phyloP scores from a whole-genome alignment of 2,329 filamentous ascomycete species.

The Aspergillus hiratsukae region DNA sequence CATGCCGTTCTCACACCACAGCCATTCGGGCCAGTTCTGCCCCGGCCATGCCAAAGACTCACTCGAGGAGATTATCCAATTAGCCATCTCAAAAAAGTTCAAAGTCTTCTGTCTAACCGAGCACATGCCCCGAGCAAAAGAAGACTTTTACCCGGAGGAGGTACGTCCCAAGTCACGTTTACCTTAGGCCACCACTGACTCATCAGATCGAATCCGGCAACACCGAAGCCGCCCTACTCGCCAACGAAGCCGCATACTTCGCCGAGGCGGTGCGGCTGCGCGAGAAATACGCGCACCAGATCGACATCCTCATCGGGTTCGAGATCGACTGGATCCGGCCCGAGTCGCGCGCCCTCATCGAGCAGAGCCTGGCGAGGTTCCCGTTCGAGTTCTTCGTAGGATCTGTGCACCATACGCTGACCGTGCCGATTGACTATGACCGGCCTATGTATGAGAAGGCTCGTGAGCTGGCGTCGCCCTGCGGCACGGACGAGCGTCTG shows the following conservation, averaged over 20 bases:
- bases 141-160: slow-evolving; percentile 92
- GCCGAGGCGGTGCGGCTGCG: slow-evolving; percentile 70
- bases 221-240: slow-evolving; percentile 36
- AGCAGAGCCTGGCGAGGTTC: slow-evolving; percentile 54
- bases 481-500: slow-evolving; percentile 65
- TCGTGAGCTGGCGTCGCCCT: slow-evolving; percentile 51
- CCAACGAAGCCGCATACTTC: slow-evolving; percentile 61
- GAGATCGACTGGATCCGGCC: slow-evolving; percentile 89
- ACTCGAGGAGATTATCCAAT: slow-evolving; percentile 76
- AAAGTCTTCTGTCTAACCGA: slow-evolving; percentile 83
- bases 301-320: slow-evolving; percentile 82
- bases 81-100: slow-evolving; percentile 74
- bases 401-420: slow-evolving; percentile 83
- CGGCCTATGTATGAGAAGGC: slow-evolving; percentile 61
- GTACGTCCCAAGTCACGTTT: slow-evolving; percentile 35
- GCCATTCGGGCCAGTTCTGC: slow-evolving; percentile 97
- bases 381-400: slow-evolving; percentile 86
- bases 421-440: slow-evolving; percentile 87
- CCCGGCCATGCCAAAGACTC: slow-evolving; percentile 78
- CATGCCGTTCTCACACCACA: slow-evolving; percentile 98
- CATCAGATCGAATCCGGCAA: slow-evolving; percentile 27
- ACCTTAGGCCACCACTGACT: neutral
- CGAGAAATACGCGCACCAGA: slow-evolving; percentile 62
- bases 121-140: slow-evolving; percentile 79
- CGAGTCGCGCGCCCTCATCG: slow-evolving; percentile 57